Conservation (phyloP, 306 rosid species). For the Alnus glutinosa region DNA sequence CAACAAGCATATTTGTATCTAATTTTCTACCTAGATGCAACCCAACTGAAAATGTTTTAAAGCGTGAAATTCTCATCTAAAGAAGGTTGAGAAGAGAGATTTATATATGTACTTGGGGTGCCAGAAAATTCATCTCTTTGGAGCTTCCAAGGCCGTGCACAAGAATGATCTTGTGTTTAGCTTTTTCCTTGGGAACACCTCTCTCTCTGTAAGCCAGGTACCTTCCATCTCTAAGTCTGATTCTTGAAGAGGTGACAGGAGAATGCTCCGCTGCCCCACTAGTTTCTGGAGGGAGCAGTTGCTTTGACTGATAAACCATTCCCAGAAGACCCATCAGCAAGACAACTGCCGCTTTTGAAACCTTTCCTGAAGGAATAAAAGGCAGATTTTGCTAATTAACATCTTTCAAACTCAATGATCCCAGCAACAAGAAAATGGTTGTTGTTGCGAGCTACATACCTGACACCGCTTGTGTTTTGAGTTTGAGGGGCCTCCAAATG, state of each 20-base stretch:
- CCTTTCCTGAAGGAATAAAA: constrained; percentile 35
- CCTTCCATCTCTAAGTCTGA: constrained; percentile 54
- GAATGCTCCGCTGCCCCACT: constrained; percentile 17
- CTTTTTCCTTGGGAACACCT: constrained; percentile 39
- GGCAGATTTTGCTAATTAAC: not conserved
- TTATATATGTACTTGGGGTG: constrained; percentile 39
- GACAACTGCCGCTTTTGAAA: constrained; percentile 51
- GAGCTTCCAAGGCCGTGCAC: constrained; percentile 64
- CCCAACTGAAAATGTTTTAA: not conserved
- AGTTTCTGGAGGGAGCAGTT: constrained; percentile 32
- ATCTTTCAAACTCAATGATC: not conserved
- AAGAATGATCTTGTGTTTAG: constrained; percentile 43
- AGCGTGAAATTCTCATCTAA: not conserved
- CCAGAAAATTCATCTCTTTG: constrained; percentile 55
- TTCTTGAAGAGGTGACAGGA: constrained; percentile 36
- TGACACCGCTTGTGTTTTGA: constrained; percentile 1
- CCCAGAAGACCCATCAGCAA: constrained; percentile 71
- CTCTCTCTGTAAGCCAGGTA: constrained; percentile 46
- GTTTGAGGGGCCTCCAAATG: not conserved
- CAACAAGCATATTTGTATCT: not conserved
- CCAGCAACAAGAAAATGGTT: not conserved
- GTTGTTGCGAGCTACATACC: constrained; percentile 8
- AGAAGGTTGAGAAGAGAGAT: not conserved
- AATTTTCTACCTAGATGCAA: not conserved
- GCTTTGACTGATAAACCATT: constrained; percentile 63